Evolutionary conservation across 2,329 filamentous ascomycete species (phyloP).

Genomic region (Hypoxylon sp.): DNA sequence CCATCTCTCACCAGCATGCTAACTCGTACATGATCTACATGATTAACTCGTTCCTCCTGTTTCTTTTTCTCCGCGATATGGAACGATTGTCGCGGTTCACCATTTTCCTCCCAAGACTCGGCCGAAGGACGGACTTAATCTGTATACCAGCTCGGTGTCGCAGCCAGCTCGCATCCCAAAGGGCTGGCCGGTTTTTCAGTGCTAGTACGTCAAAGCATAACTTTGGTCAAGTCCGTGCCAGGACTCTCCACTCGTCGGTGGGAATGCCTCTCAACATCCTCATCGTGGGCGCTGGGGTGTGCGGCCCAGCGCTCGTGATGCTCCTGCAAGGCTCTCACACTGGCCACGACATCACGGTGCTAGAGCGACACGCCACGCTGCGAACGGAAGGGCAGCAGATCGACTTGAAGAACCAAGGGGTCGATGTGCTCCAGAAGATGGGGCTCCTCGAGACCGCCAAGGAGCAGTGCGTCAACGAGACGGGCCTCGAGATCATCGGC

Average conservation of each 20-base stretch:
- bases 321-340: constrained; percentile 49
- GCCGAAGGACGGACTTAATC: neutral
- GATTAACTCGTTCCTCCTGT: too few species aligned
- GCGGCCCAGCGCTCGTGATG: constrained; percentile 52
- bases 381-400: constrained; percentile 54
- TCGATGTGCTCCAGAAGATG: constrained; percentile 49
- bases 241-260: constrained; percentile 8
- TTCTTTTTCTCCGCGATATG: neutral
- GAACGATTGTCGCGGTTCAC: neutral
- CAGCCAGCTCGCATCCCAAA: neutral
- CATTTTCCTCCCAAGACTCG: neutral
- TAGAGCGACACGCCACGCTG: constrained; percentile 50
- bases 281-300: constrained; percentile 55
- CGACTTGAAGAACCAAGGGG: constrained; percentile 53
- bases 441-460: constrained; percentile 49
- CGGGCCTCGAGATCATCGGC: constrained; percentile 56
- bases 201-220: neutral
- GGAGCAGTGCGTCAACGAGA: constrained; percentile 52
- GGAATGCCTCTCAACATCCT: constrained; percentile 52
- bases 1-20: too few species aligned
- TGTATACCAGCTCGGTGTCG: neutral
- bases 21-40: too few species aligned
- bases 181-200: neutral
- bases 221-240: neutral
- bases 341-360: constrained; percentile 49